A percentile compares a stretch with the other conserved stretches of the same genome.
Evolutionary conservation across 441 rosid species (phyloP).

Genomic region (Melastoma candidum): DNA sequence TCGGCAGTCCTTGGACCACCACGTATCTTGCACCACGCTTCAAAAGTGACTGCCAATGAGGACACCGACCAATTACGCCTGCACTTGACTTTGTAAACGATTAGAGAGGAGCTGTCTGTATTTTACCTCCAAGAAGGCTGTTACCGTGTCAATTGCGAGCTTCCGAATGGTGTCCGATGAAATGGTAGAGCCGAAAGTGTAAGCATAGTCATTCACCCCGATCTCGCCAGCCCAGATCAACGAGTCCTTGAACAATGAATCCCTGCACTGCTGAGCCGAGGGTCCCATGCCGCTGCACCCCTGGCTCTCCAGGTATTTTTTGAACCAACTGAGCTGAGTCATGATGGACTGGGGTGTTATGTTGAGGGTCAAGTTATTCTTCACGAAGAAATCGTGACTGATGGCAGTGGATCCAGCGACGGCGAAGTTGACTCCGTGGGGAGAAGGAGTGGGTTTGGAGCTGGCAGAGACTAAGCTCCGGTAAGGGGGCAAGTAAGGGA

Average conservation of each 20-base stretch:
- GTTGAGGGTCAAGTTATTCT: slow-evolving; percentile 61
- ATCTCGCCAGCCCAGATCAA: slow-evolving; percentile 90
- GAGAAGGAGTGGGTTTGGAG: slow-evolving; percentile 6
- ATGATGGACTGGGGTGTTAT: slow-evolving; percentile 66
- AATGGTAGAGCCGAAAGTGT: slow-evolving; percentile 46
- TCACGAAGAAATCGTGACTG: slow-evolving; percentile 58
- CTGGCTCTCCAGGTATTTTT: slow-evolving; percentile 34
- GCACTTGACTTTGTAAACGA: neutral
- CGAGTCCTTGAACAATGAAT: slow-evolving; percentile 34
- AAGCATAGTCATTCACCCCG: slow-evolving; percentile 85
- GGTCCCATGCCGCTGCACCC: slow-evolving; percentile 29
- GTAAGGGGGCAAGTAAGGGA: slow-evolving; percentile 75
- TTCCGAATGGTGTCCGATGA: slow-evolving; percentile 35
- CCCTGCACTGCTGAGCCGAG: slow-evolving; percentile 27
- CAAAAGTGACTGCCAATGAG: slow-evolving; percentile 41
- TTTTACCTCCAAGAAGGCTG: slow-evolving; percentile 47
- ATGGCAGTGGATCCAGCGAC: slow-evolving; percentile 82
- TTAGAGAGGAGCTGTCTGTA: neutral
- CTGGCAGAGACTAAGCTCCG: slow-evolving; percentile 16
- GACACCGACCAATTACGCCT: neutral
- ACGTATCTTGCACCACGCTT: slow-evolving; percentile 61
- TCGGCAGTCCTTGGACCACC: slow-evolving; percentile 71
- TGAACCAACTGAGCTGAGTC: slow-evolving; percentile 68
- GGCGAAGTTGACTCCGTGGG: slow-evolving; percentile 72
- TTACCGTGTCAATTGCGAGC: slow-evolving; percentile 37